Percentiles rank a stretch among this genome's conserved stretches.
phyloP scores from a whole-genome alignment of 805 yeast genomes.

The Yarrowia bubula region DNA sequence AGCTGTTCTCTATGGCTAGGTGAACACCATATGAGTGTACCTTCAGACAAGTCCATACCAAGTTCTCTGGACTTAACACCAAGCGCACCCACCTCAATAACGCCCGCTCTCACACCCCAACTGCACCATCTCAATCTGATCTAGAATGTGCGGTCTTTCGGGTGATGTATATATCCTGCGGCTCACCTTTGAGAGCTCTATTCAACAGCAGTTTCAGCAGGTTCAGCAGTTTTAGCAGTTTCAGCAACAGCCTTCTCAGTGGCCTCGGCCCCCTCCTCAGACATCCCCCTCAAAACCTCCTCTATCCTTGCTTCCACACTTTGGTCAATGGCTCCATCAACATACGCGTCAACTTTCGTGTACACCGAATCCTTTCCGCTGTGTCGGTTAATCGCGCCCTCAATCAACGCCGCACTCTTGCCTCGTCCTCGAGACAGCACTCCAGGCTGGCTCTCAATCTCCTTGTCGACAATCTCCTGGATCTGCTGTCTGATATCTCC shows the following conservation, averaged over 20 bases:
- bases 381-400: conserved; percentile 31
- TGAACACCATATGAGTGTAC: no score
- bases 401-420: conserved; percentile 35
- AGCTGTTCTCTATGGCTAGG: no score
- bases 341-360: conserved; percentile 29
- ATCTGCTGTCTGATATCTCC: conserved; percentile 29
- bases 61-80: no score
- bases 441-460: conserved; percentile 32
- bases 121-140: no score
- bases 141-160: no score
- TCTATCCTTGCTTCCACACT: conserved; percentile 18
- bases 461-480: conserved; percentile 32
- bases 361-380: conserved; percentile 28
- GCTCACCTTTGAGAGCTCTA: no score
- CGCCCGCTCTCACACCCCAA: no score
- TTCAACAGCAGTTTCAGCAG: no score
- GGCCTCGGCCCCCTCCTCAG: not conserved
- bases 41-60: no score
- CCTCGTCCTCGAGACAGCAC: conserved; percentile 33
- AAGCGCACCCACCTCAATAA: no score
- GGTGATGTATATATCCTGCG: no score
- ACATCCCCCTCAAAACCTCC: conserved; percentile 7
- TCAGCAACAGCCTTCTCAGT: not conserved
- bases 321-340: conserved; percentile 27
- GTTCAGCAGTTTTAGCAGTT: not conserved